A percentile compares a stretch with the other conserved stretches of the same genome.
Evolutionary conservation across 208 protist genomes (phyloP).

Genomic region (Acanthamoeba castellanii): DNA sequence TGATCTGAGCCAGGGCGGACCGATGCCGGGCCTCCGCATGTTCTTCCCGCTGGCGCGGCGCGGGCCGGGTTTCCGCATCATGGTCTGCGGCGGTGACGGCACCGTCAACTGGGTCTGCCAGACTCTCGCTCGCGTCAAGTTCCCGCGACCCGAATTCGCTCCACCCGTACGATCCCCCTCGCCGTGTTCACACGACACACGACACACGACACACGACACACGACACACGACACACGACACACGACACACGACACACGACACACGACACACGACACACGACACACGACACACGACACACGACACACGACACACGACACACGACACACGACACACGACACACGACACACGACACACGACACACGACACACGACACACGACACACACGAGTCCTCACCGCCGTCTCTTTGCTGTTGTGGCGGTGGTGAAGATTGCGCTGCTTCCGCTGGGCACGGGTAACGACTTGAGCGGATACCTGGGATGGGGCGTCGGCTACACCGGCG

Average conservation of each 20-base stretch:
- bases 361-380: background rate
- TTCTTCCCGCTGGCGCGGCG: conserved; percentile 18
- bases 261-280: too few species aligned
- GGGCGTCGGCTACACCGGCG: conserved; percentile 59
- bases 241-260: too few species aligned
- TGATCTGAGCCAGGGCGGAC: conserved; percentile 54
- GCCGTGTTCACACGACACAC: background rate
- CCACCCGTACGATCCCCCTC: background rate
- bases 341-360: too few species aligned
- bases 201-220: background rate
- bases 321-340: too few species aligned
- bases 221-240: too few species aligned
- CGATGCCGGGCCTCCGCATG: conserved; percentile 30
- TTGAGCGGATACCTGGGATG: conserved; percentile 38
- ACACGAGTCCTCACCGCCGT: background rate
- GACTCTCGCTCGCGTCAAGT: conserved; percentile 37
- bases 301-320: too few species aligned
- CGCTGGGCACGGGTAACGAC: conserved; percentile 57
- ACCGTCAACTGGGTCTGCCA: conserved; percentile 71
- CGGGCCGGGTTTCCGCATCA: conserved; percentile 29
- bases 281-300: too few species aligned
- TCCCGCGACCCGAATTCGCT: background rate
- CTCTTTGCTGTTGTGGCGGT: background rate
- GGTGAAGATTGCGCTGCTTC: conserved; percentile 16
- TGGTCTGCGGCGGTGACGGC: conserved; percentile 56